Evolutionary conservation across 2,329 filamentous ascomycete species (phyloP).

Genomic region (Diaporthe ampelina): DNA sequence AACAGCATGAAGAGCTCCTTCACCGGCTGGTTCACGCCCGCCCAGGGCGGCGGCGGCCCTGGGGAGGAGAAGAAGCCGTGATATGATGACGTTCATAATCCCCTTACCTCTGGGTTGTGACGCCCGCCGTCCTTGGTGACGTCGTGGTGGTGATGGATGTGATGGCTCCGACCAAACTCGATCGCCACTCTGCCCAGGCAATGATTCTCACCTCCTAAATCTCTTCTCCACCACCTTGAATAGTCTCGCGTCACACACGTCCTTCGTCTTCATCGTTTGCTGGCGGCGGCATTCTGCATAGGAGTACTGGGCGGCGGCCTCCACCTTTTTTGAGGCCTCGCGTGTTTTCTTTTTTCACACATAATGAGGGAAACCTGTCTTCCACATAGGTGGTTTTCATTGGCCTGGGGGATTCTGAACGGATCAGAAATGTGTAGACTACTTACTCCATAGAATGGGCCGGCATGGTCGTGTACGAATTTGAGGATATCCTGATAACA

Average conservation of each 20-base stretch:
- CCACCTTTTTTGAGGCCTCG: background rate
- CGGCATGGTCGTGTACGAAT: conserved; percentile 24
- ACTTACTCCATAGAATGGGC: conserved; percentile 27
- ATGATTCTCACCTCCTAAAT: background rate
- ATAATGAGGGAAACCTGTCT: conserved; percentile 5
- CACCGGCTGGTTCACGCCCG: conserved; percentile 64
- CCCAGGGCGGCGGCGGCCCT: background rate
- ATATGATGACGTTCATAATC: background rate
- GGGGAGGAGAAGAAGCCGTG: conserved; percentile 21
- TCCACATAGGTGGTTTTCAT: background rate
- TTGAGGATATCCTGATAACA: conserved; percentile 11
- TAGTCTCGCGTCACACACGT: background rate
- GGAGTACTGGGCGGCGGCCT: conserved; percentile 35
- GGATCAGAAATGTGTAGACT: conserved; percentile 23
- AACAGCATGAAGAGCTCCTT: conserved; percentile 90
- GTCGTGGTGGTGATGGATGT: background rate
- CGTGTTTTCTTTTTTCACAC: background rate
- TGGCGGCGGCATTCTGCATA: conserved; percentile 36
- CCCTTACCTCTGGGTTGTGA: background rate
- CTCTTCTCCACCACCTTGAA: conserved; percentile 6
- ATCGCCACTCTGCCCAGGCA: background rate
- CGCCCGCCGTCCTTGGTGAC: background rate
- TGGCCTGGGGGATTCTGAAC: background rate
- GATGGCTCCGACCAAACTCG: background rate
- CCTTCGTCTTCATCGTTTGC: background rate